Evolutionary conservation across 225 moss, liverwort and hornwort genomes (phyloP), one percentile per base, ranked within the genome.

Genomic region (Physcomitrium patens): DNA sequence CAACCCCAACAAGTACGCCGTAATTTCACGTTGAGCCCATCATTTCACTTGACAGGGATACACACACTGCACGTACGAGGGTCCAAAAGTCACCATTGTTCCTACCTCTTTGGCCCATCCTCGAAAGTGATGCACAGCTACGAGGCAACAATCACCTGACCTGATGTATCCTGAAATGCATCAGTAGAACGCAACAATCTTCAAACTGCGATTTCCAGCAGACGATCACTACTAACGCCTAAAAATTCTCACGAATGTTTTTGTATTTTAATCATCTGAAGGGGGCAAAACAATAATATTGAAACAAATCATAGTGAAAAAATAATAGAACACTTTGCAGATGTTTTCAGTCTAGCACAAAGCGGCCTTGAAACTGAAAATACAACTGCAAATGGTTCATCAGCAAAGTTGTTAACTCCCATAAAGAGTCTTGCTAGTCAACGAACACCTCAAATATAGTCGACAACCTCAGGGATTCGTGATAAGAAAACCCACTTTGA

Each of bases 41-140:
- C 83, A 84, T 79, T 86, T 79, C 76, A 79, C 80, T 84, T 71
- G 75, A 84, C 77, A 86, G 73, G 80, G 81, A 76, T 79, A 86
- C 83, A 84, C 83, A 82, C 83, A 86, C 89, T 89, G 89, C 89
- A 89, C 84, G 89, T 77, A 89, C 81, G 84, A 86, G 79, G 84
- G 79, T 89, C 82, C 89, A 86, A 84, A 79, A 69, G 86, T 86
- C 89, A 89, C 89, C 83, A 86, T 69, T 78, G 80, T 84, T 84
- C 75, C 84, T 86, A 79, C 81, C 83, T 78, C 77, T 71, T 31
- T 60, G 68, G 79, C 68, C 67, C 76, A 84, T 63, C 72, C 71
- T 78, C 81, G 84, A 83, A 81, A 81, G 84, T 81, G 86, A 55
- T 82, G 84, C 78, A 79, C 79, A 81, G 72, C 83, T 76, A 83